These are phyloP conservation scores for Sclerotinia glacialis DNA, from an alignment of 2,329 filamentous ascomycete species.

Conservation along the genomic window DNA sequence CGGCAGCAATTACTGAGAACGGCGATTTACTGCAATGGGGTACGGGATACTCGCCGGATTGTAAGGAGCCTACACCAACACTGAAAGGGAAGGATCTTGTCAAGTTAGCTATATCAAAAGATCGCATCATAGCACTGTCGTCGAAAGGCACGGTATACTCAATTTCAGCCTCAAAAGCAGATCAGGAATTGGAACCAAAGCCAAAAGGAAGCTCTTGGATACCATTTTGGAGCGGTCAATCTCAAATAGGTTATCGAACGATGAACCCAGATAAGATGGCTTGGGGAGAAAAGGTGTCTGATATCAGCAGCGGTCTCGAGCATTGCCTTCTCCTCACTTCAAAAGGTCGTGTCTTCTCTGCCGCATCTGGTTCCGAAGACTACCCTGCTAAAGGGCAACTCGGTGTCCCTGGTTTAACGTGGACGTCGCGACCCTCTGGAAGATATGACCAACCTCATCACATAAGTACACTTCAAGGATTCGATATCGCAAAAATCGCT, in stretches of 20 bases:
- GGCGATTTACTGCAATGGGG: conserved; percentile 95
- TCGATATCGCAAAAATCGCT: conserved; percentile 71
- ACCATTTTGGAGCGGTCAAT: conserved; percentile 64
- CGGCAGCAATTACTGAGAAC: conserved; percentile 80
- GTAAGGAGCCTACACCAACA: conserved; percentile 64
- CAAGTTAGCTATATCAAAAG: conserved; percentile 73
- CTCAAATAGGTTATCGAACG: conserved; percentile 66
- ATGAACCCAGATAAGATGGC: conserved; percentile 63
- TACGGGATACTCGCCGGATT: conserved; percentile 64
- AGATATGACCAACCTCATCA: conserved; percentile 82
- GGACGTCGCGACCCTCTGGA: conserved; percentile 71
- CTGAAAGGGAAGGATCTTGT: conserved; percentile 77
- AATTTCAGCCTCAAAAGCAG: conserved; percentile 69
- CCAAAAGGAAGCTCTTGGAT: conserved; percentile 64
- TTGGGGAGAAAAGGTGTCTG: conserved; percentile 69
- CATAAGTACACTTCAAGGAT: conserved; percentile 66
- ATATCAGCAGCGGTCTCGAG: conserved; percentile 76
- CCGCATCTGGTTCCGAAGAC: conserved; percentile 73
- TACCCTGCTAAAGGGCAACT: conserved; percentile 85
- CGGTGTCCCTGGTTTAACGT: conserved; percentile 78
- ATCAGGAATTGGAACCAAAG: conserved; percentile 66
- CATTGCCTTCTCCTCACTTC: conserved; percentile 84
- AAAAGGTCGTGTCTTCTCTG: conserved; percentile 80
- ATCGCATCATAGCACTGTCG: conserved; percentile 78
- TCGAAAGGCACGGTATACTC: conserved; percentile 79